phyloP scores from a whole-genome alignment of 371 early-diverging fungal species.

The Circinella minor region DNA sequence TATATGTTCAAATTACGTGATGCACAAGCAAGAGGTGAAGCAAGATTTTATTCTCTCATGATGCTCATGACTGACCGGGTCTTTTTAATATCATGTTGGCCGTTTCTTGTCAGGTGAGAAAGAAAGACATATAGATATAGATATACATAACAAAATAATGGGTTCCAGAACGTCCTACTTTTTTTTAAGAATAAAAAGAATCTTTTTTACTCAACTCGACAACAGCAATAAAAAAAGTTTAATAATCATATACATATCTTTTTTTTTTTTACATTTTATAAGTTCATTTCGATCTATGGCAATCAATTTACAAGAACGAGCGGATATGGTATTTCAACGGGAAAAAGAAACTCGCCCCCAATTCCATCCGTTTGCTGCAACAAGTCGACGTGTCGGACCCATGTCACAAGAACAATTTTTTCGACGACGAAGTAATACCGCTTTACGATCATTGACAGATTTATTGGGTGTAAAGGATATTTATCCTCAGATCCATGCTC shows the following conservation, averaged over 20 bases:
- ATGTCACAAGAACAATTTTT: conserved; percentile 59
- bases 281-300: conserved; percentile 65
- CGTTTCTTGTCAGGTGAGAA: conserved; percentile 66
- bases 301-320: conserved; percentile 60
- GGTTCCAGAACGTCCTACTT: not conserved
- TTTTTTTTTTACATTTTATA: not conserved
- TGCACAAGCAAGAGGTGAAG: conserved; percentile 72
- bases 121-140: not conserved
- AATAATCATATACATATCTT: too few relatives aligned
- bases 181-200: not conserved
- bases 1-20: conserved; percentile 77
- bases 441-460: conserved; percentile 56
- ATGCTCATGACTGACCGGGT: conserved; percentile 75
- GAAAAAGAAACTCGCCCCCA: conserved; percentile 42
- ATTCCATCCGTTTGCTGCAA: conserved; percentile 39
- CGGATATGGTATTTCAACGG: conserved; percentile 55
- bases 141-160: too few relatives aligned
- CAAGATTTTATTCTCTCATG: conserved; percentile 68
- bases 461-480: conserved; percentile 56
- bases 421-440: conserved; percentile 53
- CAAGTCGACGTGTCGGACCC: conserved; percentile 52
- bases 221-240: too few relatives aligned
- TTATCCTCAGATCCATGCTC: conserved; percentile 56
- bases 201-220: too few relatives aligned
- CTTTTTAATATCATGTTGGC: conserved; percentile 73